Percentiles rank a stretch among this genome's conserved stretches.
Evolutionary conservation across 768 basidiomycete species (phyloP).

Genomic region (Lentinula boryana): DNA sequence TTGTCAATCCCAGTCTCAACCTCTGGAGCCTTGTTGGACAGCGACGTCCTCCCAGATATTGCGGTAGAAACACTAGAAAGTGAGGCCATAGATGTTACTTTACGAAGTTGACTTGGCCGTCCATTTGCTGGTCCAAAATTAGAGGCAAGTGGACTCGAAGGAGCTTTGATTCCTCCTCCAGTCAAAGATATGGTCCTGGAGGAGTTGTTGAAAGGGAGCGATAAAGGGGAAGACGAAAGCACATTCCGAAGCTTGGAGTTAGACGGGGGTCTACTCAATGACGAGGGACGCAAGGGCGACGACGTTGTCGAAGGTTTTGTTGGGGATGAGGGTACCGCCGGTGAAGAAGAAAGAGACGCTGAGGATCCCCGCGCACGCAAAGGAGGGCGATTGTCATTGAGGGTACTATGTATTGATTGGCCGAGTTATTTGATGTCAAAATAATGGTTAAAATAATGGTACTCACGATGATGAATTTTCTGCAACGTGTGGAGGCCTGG

Average conservation of each 20-base stretch:
- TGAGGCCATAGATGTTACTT: slow-evolving; percentile 5
- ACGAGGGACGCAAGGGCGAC: slow-evolving; percentile 4
- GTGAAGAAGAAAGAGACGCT: neutral
- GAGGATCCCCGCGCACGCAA: slow-evolving; percentile 22
- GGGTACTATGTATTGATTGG: neutral
- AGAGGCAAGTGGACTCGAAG: neutral
- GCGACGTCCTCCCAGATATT: neutral
- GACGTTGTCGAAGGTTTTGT: neutral
- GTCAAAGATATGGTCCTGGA: neutral
- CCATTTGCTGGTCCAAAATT: neutral
- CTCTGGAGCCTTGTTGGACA: neutral
- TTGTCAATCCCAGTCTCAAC: neutral
- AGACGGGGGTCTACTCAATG: slow-evolving; percentile 6
- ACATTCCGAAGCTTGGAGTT: neutral
- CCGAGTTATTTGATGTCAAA: neutral
- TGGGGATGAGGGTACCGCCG: neutral
- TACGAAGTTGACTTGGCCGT: neutral
- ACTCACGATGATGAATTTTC: slow-evolving; percentile 6
- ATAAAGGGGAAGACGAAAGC: neutral
- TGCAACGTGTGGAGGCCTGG: slow-evolving; percentile 33
- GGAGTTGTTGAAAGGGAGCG: neutral
- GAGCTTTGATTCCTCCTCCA: slow-evolving; percentile 1
- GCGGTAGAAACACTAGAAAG: neutral
- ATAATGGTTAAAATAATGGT: neutral
- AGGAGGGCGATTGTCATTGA: slow-evolving; percentile 13